Base-by-base conservation (phyloP, 2,329 filamentous ascomycete genomes). In the Fonsecaea multimorphosa region DNA sequence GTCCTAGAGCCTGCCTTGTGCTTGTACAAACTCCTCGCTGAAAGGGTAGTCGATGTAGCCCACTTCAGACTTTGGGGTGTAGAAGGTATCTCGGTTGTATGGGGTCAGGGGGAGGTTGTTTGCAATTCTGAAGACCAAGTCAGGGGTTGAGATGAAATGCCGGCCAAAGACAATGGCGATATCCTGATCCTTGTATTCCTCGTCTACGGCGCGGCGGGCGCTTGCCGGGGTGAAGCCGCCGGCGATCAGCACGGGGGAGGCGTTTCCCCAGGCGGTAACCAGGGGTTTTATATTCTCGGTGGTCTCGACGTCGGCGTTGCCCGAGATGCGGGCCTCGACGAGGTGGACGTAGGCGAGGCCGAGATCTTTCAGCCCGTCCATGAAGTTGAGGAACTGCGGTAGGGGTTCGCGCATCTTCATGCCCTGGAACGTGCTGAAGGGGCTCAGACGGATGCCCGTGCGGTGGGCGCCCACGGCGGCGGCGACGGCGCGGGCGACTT, bases 381-480 rank as follows among this genome's bases (percentile, higher is more conserved):
- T 78, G 5, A 88, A 72, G 71, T 89, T 78, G 0, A 77, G 77
- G 72, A 89, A 90, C 63, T 89, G 86, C 0, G 86, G 84, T 9
- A 85, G 72, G 0, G 87, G 86, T 38, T 89, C 80, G 0, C 75
- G 68, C 84, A 88, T 88, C 55, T 78, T 76, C 87, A 91, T 79
- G 7, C 69, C 77, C 70, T 79, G 75, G 72, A 78, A 79, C 1
- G 68, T 68, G 58, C 72, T 75, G 65, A 61, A 85, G n/a, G 71
- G 78, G n/a, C 79, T 81, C n/a, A 86, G 72, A 1, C 83, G 78
- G 52, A 84, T 81, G 3, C 78, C 76, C 27, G 82, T 34, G 51
- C 79, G 82, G 1, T 82, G 77, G 16, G 80, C 73, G 12, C 66
- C 67, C 1, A 71, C 55, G 14, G 64, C 64, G 19, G 68, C 61